Evolutionary conservation across 1,139 yeast genomes (phyloP), one percentile per base, ranked within the genome.

Genomic region (Sugiyamaella pinicola): DNA sequence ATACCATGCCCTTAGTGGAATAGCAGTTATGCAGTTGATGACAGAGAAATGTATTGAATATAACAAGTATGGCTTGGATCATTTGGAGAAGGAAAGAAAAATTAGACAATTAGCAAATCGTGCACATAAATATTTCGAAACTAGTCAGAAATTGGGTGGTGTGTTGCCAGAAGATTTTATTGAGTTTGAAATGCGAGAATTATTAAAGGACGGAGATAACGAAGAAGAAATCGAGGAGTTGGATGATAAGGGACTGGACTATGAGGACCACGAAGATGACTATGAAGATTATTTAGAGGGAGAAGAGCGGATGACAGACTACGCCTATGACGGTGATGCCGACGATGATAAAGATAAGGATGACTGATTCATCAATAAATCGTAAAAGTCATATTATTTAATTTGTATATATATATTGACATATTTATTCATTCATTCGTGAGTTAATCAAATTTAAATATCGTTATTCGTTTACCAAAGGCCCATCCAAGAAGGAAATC

Each of bases 131-230:
- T 60, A 60, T 46, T 66, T 77, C 47, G 64, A 62, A 3, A 63
- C 60, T 39, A 73, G 80, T 56, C 64, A 67, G 2, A 60, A 64
- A 17, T 62, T 69, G 31, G 64, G 68, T 4, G 67, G 67, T 2
- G 58, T 57, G 3, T 48, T 53, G 18, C 65, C 67, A 1, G 53
- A 54, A 33, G 62, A 63, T 28, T 52, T 62, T 41, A 26, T 64
- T 9, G 46, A 58, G 37, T 56, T 47, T 48, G 64, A 61, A 26
- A 37, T 47, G 21, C 15, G 35, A 15, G 15, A 50, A 34, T 4
- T 47, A 26, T 13, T 22, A 9, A 8, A 18, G 26, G 44, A 48
- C 12, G 53, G 24, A 13, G 34, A 22, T 19, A 29, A 39, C 31
- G 47, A 50, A 2, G 37, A 8, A 22, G 48, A 28, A 12, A 54